Percentiles rank a stretch among this genome's conserved stretches.
phyloP scores from a whole-genome alignment of 495 filamentous ascomycete genomes.

The Penicillium malachiteum region DNA sequence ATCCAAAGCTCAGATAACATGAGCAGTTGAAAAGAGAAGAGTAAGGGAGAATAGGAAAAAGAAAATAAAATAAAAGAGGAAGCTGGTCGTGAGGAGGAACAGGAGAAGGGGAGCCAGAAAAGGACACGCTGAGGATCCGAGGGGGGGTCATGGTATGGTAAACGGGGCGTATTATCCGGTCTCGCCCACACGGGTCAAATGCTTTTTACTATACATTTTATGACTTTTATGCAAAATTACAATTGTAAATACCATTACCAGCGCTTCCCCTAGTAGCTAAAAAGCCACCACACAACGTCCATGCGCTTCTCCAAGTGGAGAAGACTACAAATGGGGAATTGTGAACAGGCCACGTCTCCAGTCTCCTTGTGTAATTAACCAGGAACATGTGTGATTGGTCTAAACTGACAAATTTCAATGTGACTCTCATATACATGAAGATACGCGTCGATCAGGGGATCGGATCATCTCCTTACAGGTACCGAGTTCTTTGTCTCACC shows the following conservation, averaged over 20 bases:
- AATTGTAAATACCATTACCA: not conserved
- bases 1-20: not conserved
- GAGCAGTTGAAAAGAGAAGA: conserved; percentile 2
- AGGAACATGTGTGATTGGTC: conserved; percentile 1
- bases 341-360: conserved; percentile 33
- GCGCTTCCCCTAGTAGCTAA: not conserved
- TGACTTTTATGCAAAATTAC: not conserved
- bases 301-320: conserved; percentile 9
- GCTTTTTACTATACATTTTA: not conserved
- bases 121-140: conserved; percentile 33
- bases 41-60: conserved; percentile 8
- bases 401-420: not conserved
- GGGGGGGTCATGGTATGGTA: conserved; percentile 19
- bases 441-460: conserved; percentile 22
- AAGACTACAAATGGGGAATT: conserved; percentile 1
- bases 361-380: conserved; percentile 12
- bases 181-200: not conserved
- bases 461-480: conserved; percentile 17
- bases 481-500: conserved; percentile 5
- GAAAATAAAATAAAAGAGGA: conserved; percentile 18
- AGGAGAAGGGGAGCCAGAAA: conserved; percentile 25
- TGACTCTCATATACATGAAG: not conserved
- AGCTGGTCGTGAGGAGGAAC: conserved; percentile 19
- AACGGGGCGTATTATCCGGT: conserved; percentile 7
- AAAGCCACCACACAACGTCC: conserved; percentile 3